These are phyloP conservation scores for Pugionium dolabratum DNA, from an alignment of 345 rosid species.

Conservation along the genomic window DNA sequence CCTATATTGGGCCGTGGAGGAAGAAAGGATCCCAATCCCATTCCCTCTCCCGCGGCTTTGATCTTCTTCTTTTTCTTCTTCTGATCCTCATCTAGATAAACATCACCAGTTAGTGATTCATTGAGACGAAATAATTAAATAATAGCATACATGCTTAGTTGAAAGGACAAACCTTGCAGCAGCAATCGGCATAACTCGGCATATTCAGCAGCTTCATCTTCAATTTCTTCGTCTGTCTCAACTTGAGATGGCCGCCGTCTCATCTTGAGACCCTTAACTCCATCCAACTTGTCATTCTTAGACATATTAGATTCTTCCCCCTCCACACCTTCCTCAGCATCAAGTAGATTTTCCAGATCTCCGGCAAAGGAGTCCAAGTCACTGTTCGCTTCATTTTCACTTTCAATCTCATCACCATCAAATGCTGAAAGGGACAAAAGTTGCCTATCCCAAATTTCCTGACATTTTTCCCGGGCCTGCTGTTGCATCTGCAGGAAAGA, in stretches of 20 bases:
- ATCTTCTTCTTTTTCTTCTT: constrained; percentile 78
- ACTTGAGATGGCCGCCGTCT: constrained; percentile 73
- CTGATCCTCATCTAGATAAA: constrained; percentile 65
- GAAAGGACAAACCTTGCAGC: constrained; percentile 76
- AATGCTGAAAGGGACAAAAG: constrained; percentile 77
- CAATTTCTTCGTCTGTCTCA: constrained; percentile 88
- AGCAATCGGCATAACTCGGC: constrained; percentile 88
- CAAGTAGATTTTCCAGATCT: constrained; percentile 94
- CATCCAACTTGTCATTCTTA: constrained; percentile 71
- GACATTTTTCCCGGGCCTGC: constrained; percentile 98
- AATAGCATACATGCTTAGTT: constrained; percentile 19
- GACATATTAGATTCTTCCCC: constrained; percentile 69
- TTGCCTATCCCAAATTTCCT: constrained; percentile 99
- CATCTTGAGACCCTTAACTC: constrained; percentile 91
- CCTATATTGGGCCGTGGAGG: constrained; percentile 48
- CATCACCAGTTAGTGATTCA: constrained; percentile 24
- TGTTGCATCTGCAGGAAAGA: constrained; percentile 98
- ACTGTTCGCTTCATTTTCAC: constrained; percentile 93
- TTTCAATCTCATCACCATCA: constrained; percentile 82
- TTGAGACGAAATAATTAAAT: constrained; percentile 6
- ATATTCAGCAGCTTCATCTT: constrained; percentile 96
- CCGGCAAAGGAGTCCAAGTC: constrained; percentile 99
- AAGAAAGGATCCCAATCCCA: constrained; percentile 46
- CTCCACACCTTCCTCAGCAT: constrained; percentile 89
- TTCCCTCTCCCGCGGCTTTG: constrained; percentile 48